Conservation (phyloP, 345 rosid species). For the Rubroshorea leprosula region DNA sequence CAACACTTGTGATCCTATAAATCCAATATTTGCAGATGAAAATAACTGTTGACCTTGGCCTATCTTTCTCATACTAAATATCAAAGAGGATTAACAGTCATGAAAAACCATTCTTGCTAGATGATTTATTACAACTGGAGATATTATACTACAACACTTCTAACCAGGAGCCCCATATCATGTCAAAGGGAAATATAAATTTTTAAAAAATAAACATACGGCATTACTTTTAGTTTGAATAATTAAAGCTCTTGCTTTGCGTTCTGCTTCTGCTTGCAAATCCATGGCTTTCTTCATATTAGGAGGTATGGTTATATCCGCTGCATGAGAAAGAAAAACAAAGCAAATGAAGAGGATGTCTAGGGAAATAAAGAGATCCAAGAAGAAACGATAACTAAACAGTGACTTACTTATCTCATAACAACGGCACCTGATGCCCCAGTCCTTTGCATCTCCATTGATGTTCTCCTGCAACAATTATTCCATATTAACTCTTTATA, state of each 20-base stretch:
- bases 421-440: slow-evolving; percentile 95
- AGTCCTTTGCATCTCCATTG: slow-evolving; percentile 82
- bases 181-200: background rate
- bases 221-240: slow-evolving; percentile 74
- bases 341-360: background rate
- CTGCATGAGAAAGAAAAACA: slow-evolving; percentile 27
- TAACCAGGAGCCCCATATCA: background rate
- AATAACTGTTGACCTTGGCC: slow-evolving; percentile 26
- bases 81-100: background rate
- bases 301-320: slow-evolving; percentile 94
- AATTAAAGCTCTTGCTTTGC: slow-evolving; percentile 86
- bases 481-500: background rate
- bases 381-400: background rate
- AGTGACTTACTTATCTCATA: slow-evolving; percentile 80
- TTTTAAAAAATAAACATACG: background rate
- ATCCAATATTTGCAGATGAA: background rate
- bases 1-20: background rate
- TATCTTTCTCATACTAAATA: slow-evolving; percentile 52
- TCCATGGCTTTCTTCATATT: slow-evolving; percentile 97
- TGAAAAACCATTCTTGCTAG: slow-evolving; percentile 1
- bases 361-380: background rate
- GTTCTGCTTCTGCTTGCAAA: slow-evolving; percentile 99
- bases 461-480: slow-evolving; percentile 62
- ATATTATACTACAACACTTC: no score
- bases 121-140: background rate